phyloP scores from a whole-genome alignment of 805 yeast species.

The Huiozyma naganishii region DNA sequence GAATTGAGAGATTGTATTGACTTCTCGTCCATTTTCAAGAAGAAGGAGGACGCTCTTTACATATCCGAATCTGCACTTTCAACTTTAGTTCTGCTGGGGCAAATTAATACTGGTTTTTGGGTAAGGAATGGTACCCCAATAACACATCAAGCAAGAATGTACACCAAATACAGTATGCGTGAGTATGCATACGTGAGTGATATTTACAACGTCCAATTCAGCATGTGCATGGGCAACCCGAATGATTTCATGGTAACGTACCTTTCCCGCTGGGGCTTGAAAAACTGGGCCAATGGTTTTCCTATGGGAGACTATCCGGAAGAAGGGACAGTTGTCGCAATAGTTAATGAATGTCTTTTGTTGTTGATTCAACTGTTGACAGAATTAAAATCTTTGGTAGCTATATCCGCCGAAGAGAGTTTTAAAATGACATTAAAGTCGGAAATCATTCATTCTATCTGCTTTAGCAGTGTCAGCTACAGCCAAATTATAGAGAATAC shows the following conservation, averaged over 20 bases:
- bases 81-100: conserved; percentile 67
- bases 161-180: conserved; percentile 65
- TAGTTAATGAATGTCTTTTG: conserved; percentile 72
- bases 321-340: conserved; percentile 35
- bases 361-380: conserved; percentile 57
- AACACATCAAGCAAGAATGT: conserved; percentile 67
- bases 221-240: conserved; percentile 46
- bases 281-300: conserved; percentile 40
- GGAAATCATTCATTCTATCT: conserved; percentile 76
- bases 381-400: conserved; percentile 51
- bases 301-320: conserved; percentile 34
- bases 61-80: conserved; percentile 60
- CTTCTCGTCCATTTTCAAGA: conserved; percentile 11
- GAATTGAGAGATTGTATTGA: conserved; percentile 10
- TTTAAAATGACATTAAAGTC: conserved; percentile 41
- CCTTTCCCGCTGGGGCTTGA: conserved; percentile 60
- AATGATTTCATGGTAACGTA: conserved; percentile 46
- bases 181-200: conserved; percentile 80
- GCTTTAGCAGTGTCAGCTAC: conserved; percentile 63
- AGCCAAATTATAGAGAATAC: conserved; percentile 56
- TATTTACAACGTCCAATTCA: conserved; percentile 54
- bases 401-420: conserved; percentile 38
- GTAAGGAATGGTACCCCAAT: conserved; percentile 85
- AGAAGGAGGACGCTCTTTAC: conserved; percentile 12
- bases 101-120: conserved; percentile 85